Evolutionary conservation across 2,329 filamentous ascomycete species (phyloP), one percentile per base, ranked within the genome.

Genomic region (Diaporthe sp.): DNA sequence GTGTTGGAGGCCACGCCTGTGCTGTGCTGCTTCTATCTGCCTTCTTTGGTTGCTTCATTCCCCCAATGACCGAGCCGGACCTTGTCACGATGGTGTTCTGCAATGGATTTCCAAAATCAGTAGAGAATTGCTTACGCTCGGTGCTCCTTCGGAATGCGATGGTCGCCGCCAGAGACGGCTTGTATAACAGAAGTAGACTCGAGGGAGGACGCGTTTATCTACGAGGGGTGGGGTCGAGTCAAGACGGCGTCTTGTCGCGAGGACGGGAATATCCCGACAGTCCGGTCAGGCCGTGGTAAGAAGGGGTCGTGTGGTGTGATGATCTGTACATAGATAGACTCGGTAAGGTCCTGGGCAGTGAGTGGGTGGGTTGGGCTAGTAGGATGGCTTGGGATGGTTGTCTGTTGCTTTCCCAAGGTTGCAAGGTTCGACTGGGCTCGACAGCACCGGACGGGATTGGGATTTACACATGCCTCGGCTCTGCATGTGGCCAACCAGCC

Each of bases 381-480:
- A 42, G n/a, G 46, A 19, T 13, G 15, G 49, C 39, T 46, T 42
- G 42, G 34, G 46, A 39, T 13, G 8, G 65, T 39, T 13, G 65
- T 68, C 49, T 51, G 44, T 34, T 51, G 53, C 31, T 37, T 22
- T 51, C 31, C 13, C 49, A 42, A 28, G 25, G 22, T 61, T 61
- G 42, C 60, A 46, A 61, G 57, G 34, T 39, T 60, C 31, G 57
- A 60, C 31, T 60, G 31, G 57, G 57, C 31, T 58, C 55, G 17
- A 22, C 28, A 60, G 57, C 46, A 17, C 55, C 44, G 39, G 65
- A 55, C 34, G 15, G 31, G 19, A 72, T 51, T 62, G 25, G 31
- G 37, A 72, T 70, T 61, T 39, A 70, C 73, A 58, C 57, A 44
- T 77, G 76, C 76, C 76, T 77, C 76, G 76, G 76, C 71, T 71